Evolutionary conservation across 148 eudicot genomes (phyloP), one percentile per base, ranked within the genome.

Genomic region (Dianthus caryophyllus): DNA sequence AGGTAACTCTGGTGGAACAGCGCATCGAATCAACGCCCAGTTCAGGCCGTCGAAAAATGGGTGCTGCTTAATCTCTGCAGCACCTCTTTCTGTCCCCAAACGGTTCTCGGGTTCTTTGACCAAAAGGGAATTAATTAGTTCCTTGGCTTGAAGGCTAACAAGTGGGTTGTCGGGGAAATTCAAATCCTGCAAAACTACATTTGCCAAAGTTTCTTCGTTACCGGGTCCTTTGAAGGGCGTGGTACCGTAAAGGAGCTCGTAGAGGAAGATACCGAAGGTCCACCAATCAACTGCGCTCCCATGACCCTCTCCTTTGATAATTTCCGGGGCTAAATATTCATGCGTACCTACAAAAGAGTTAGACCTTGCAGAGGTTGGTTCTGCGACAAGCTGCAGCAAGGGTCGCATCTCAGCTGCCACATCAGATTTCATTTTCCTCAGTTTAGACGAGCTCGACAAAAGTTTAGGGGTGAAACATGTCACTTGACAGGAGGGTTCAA

Each of bases 231-330:
- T 87, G 44, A 92, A 92, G 20, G 97, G 97, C 31, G 97, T 92
- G 72, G 76, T 79, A 30, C 97, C 97, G 49, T 88, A 92, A n/a
- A 92, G 85, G 68, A 92, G 88, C 78, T 92, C 97, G 33, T 88
- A 92, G 0, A 92, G 82, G 56, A 92, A 89, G 6, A 92, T 69
- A 11, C 97, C 97, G 16, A 85, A 82, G 0, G 96, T 92, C 97
- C 97, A 92, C 97, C 97, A 92, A 75, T 92, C 97, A 16, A 92
- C 97, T 2, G 97, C 92, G 44, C 96, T 88, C 55, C 97, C 97
- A 39, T 92, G 97, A 29, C 96, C 97, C 54, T 91, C 96, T 25
- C 96, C 96, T 77, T 84, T 87, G 69, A 91, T 88, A 58, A 90
- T 90, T 68, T 90, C 97, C 0, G 97, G 97, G 70, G 97, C 94